phyloP scores from a whole-genome alignment of 192 early-diverging fungal species.

The Entomortierella chlamydospora region DNA sequence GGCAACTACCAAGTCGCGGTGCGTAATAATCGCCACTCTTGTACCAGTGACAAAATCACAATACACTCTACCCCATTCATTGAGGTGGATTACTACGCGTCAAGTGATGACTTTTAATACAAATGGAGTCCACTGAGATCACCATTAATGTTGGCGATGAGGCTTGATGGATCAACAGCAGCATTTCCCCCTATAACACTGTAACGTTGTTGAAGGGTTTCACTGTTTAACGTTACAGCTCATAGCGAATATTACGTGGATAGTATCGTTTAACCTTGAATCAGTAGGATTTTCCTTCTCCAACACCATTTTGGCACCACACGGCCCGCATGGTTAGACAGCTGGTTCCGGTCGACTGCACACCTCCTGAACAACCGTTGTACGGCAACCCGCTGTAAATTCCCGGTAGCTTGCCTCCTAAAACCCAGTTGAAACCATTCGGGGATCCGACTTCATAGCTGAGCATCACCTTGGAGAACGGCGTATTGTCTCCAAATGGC shows the following conservation, averaged over 20 bases:
- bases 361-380: conserved; percentile 58
- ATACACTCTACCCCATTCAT: too few relatives aligned
- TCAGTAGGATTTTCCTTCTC: too few relatives aligned
- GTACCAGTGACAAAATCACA: too few relatives aligned
- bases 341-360: conserved; percentile 50
- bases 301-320: conserved; percentile 57
- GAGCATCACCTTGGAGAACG: conserved; percentile 55
- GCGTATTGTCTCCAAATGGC: conserved; percentile 48
- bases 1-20: too few relatives aligned
- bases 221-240: too few relatives aligned
- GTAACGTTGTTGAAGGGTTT: too few relatives aligned
- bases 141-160: background rate
- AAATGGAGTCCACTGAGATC: background rate
- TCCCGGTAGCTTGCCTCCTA: conserved; percentile 63
- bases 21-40: too few relatives aligned
- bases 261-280: too few relatives aligned
- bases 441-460: conserved; percentile 60
- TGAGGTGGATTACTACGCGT: too few relatives aligned
- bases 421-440: conserved; percentile 54
- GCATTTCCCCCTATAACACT: background rate
- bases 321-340: conserved; percentile 62
- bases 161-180: background rate
- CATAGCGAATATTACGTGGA: too few relatives aligned
- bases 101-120: too few relatives aligned
- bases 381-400: conserved; percentile 57